Percentiles rank a stretch among this genome's conserved stretches.
phyloP scores from a whole-genome alignment of 768 basidiomycete genomes.

The Boletellus sp. region DNA sequence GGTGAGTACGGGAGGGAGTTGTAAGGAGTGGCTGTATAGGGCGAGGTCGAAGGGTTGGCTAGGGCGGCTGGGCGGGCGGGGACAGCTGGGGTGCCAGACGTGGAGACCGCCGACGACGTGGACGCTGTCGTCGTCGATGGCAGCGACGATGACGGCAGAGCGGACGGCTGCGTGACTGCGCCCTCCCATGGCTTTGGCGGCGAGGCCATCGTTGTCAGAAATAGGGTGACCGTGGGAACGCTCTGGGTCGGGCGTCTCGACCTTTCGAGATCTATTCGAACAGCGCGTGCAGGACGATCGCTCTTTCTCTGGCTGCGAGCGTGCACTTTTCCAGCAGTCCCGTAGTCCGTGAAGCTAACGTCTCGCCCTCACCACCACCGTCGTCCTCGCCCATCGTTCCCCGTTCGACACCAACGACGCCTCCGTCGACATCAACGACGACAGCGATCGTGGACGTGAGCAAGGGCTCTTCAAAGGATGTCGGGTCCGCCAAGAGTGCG shows the following conservation, averaged over 20 bases:
- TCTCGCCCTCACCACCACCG: constrained; percentile 9
- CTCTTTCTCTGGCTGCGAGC: constrained; percentile 19
- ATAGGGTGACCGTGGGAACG: constrained; percentile 17
- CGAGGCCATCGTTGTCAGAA: constrained; percentile 55
- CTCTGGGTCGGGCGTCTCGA: too few species aligned
- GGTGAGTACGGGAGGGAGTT: constrained; percentile 47
- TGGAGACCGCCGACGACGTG: constrained; percentile 17
- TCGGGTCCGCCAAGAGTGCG: constrained; percentile 75
- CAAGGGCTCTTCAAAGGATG: constrained; percentile 86
- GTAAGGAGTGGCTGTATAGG: constrained; percentile 29
- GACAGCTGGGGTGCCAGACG: constrained; percentile 41
- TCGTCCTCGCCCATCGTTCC: constrained; percentile 20
- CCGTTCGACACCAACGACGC: constrained; percentile 22
- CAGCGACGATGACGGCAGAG: constrained; percentile 25
- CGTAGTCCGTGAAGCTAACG: background rate
- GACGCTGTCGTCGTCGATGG: constrained; percentile 20
- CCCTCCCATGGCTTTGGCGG: constrained; percentile 93
- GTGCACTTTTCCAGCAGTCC: constrained; percentile 20
- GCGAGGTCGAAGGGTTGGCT: constrained; percentile 32
- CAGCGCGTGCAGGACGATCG: constrained; percentile 20
- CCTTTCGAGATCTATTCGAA: constrained; percentile 15
- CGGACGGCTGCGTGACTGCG: constrained; percentile 36
- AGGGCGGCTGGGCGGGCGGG: constrained; percentile 64
- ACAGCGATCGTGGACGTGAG: constrained; percentile 69
- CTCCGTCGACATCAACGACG: constrained; percentile 44